Evolutionary conservation across 2,329 filamentous ascomycete species (phyloP), one percentile per base, ranked within the genome.

Genomic region (Cladorrhinum sp.): DNA sequence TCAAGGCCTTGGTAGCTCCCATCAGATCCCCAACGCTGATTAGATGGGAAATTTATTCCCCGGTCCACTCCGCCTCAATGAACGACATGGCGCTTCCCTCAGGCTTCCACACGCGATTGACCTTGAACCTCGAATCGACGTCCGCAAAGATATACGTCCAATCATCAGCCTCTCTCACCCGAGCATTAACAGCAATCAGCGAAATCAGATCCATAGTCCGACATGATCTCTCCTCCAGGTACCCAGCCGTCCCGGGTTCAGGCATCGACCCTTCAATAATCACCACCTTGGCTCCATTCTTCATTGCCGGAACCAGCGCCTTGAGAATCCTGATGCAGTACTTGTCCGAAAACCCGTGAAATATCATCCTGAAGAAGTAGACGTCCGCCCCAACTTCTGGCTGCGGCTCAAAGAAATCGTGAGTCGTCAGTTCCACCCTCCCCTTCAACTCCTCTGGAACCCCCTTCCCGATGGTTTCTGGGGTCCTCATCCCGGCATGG

Each of bases 271-370:
- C 18, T 3, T 49, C 70, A 54, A 68, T 70, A 55, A 72, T 61
- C 53, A 72, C 57, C 18, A 71, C 55, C 27, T 59, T 65, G 12
- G 70, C 64, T 1, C 70, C 69, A 2, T 61, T 61, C 32, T 68
- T 69, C 9, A 75, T 61, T 2, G 67, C 70, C 8, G 72, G 72
- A 8, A 73, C 61, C 5, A 76, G 65, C 0, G 64, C 65, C 18
- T 67, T 64, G 22, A 75, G 61, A 36, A 76, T 73, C 49, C 69
- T 61, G 1, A 73, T 51, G 50, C 64, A 69, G 60, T 75, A 72
- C 55, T 70, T 71, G 62, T 76, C 71, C 1, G 68, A 59, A 65
- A 71, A 76, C 56, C 69, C 69, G 59, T 75, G 73, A 50, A 75
- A 69, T 41, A 75, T 71, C 54, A 66, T 67, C 23, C 71, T 69